Percentiles rank a stretch among this genome's conserved stretches.
Conservation (phyloP, 192 early-diverging fungal species). For the Umbelopsis isabellina region DNA sequence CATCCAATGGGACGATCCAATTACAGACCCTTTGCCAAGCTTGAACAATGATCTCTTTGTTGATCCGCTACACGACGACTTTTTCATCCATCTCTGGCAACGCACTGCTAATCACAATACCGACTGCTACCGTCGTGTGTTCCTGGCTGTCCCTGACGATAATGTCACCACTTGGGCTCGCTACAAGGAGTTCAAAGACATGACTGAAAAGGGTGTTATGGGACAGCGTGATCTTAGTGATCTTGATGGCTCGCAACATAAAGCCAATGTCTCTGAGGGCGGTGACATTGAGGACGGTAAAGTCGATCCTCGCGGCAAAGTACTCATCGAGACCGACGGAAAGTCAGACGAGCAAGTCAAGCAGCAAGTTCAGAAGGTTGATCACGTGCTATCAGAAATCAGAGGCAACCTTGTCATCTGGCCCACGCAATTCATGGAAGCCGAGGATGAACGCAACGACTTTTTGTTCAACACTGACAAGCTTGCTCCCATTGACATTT, state of each 20-base stretch:
- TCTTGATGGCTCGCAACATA: background rate
- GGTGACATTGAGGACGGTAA: background rate
- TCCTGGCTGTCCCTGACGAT: conserved; percentile 80
- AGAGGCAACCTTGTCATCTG: conserved; percentile 44
- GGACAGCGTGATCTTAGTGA: background rate
- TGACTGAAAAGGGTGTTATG: conserved; percentile 14
- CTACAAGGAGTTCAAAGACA: conserved; percentile 42
- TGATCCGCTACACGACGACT: conserved; percentile 71
- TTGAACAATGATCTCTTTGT: conserved; percentile 34
- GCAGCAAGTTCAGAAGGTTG: background rate
- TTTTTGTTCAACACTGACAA: conserved; percentile 33
- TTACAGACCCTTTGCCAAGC: background rate
- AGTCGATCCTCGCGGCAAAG: conserved; percentile 20
- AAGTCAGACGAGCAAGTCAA: conserved; percentile 3
- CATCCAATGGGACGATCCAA: conserved; percentile 1
- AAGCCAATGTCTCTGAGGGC: background rate
- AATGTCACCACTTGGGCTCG: conserved; percentile 69
- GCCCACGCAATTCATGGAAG: conserved; percentile 41
- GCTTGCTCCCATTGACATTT: conserved; percentile 37
- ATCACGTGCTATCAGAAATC: conserved; percentile 26
- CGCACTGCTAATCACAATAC: conserved; percentile 65
- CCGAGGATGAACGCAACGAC: conserved; percentile 30
- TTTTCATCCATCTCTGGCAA: conserved; percentile 63
- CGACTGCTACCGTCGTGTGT: conserved; percentile 66
- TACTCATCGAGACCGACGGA: background rate